phyloP scores from a whole-genome alignment of 768 basidiomycete genomes.

The Russula sp. region DNA sequence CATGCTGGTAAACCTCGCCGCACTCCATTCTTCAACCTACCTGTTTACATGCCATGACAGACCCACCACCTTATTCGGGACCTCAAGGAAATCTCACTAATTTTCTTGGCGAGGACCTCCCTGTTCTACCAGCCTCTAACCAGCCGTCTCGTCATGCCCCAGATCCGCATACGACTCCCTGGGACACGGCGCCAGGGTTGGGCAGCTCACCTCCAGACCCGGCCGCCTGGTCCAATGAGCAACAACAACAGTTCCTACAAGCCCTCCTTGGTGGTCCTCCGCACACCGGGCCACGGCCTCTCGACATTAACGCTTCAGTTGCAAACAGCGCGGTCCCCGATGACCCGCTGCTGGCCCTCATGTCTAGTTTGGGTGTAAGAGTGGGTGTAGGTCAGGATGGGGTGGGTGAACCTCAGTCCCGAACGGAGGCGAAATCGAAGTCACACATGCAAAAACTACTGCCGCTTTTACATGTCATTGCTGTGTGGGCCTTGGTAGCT shows the following conservation, averaged over 20 bases:
- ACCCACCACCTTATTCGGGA: constrained; percentile 33
- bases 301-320: not conserved
- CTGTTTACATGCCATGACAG: constrained; percentile 20
- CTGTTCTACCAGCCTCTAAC: constrained; percentile 26
- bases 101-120: constrained; percentile 35
- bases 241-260: constrained; percentile 60
- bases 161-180: constrained; percentile 23
- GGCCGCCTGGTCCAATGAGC: constrained; percentile 58
- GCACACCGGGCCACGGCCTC: not conserved
- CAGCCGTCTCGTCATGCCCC: constrained; percentile 26
- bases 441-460: constrained; percentile 51
- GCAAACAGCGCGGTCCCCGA: constrained; percentile 6
- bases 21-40: not conserved
- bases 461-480: constrained; percentile 57
- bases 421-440: constrained; percentile 25
- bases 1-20: constrained; percentile 39
- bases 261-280: constrained; percentile 42
- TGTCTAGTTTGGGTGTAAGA: constrained; percentile 27
- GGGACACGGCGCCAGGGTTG: constrained; percentile 20
- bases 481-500: constrained; percentile 56
- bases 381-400: not conserved
- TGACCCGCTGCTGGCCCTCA: constrained; percentile 30
- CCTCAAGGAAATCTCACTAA: constrained; percentile 26
- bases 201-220: constrained; percentile 37
- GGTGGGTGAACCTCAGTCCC: not conserved